Conservation (phyloP, 805 yeast species). For the Komagataella populi region DNA sequence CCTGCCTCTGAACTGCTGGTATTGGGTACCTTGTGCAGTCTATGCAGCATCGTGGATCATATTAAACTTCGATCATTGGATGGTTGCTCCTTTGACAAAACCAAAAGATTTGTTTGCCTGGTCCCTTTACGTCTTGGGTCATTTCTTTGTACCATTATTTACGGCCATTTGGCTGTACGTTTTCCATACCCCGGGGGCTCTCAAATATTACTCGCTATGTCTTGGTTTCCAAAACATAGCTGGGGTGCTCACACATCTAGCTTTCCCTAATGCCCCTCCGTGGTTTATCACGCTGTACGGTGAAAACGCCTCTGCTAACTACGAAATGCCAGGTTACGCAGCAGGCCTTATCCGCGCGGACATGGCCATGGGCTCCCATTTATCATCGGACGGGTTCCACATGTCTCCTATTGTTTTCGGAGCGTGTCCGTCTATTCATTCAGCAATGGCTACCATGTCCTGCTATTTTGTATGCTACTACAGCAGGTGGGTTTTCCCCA, state of each 20-base stretch:
- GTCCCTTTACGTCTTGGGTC: slow-evolving; percentile 48
- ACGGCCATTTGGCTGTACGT: slow-evolving; percentile 51
- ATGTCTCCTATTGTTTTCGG: slow-evolving; percentile 60
- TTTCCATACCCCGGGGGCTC: slow-evolving; percentile 53
- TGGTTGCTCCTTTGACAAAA: slow-evolving; percentile 25
- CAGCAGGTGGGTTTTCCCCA: slow-evolving; percentile 20
- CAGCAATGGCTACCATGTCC: slow-evolving; percentile 47
- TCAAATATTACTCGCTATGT: slow-evolving; percentile 37
- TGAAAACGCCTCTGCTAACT: slow-evolving; percentile 37
- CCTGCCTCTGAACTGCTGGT: slow-evolving; percentile 12
- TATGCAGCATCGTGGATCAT: slow-evolving; percentile 31
- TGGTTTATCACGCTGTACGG: slow-evolving; percentile 59
- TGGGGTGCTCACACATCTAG: slow-evolving; percentile 47
- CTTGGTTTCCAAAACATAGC: slow-evolving; percentile 47
- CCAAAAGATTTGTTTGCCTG: slow-evolving; percentile 43
- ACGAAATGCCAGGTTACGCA: slow-evolving; percentile 54
- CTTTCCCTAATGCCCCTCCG: slow-evolving; percentile 64
- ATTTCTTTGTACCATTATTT: slow-evolving; percentile 45
- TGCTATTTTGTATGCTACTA: slow-evolving; percentile 29
- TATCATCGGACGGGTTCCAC: slow-evolving; percentile 50
- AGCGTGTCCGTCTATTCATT: slow-evolving; percentile 61
- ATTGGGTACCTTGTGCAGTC: slow-evolving; percentile 23
- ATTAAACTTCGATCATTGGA: slow-evolving; percentile 29
- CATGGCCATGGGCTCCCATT: slow-evolving; percentile 44
- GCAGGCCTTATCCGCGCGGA: slow-evolving; percentile 63